Evolutionary conservation across 306 rosid species (phyloP), one percentile per base, ranked within the genome.

Genomic region (Medicago truncatula): DNA sequence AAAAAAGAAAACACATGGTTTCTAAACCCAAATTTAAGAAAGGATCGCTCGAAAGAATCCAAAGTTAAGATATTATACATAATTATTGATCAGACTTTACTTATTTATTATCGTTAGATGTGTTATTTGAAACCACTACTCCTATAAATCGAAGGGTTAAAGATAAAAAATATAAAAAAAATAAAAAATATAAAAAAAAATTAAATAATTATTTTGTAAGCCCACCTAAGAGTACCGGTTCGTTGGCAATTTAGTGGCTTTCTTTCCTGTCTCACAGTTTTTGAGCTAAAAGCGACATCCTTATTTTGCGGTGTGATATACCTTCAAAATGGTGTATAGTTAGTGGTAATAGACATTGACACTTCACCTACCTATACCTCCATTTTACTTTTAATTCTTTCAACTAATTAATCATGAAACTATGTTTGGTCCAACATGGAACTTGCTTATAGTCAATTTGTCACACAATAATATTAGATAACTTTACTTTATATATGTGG

Each of bases 171-270:
- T n/a, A n/a, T n/a, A n/a, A n/a, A n/a, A n/a, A n/a, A n/a, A n/a
- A n/a, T n/a, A n/a, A n/a, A n/a, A n/a, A n/a, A n/a, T n/a, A n/a
- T n/a, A n/a, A n/a, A 28, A 28, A 0, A 53, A 16, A 16, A 17
- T 54, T 54, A 54, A 7, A 54, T 60, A 53, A 17, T 41, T 68
- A 64, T 41, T 61, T 66, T 64, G 31, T 67, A 65, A 21, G 34
- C 53, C 72, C 68, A 73, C 62, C 53, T 70, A 81, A 87, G 86
- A 87, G 86, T 84, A 81, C 84, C 4, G 78, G 78, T 85, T 81
- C 86, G 92, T 85, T 88, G 87, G 88, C 53, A 46, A 83, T 75
- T 77, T 71, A 47, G 71, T 76, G 78, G 86, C 77, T 73, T 72
- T 74, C 73, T 75, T 73, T 74, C 73, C 72, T 73, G 78, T 79